Conservation (phyloP, 805 yeast genomes). For the Blastobotrys chiropterorum region DNA sequence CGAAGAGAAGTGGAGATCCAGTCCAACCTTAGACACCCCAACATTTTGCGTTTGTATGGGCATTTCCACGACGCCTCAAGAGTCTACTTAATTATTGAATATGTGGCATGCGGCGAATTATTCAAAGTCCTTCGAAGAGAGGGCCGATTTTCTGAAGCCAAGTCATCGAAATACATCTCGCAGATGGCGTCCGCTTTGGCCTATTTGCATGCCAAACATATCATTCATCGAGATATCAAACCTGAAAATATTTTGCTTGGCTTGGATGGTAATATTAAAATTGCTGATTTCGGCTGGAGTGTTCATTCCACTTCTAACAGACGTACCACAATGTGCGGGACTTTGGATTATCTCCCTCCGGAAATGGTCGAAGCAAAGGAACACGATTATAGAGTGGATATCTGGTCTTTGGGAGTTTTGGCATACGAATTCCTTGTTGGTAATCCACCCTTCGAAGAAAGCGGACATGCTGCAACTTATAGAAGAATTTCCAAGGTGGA, state of each 20-base stretch:
- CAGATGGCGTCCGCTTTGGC: slow-evolving; percentile 78
- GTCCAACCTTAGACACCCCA: slow-evolving; percentile 63
- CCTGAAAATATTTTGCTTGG: slow-evolving; percentile 88
- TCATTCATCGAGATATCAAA: slow-evolving; percentile 88
- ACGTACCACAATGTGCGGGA: slow-evolving; percentile 87
- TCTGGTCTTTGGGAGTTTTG: slow-evolving; percentile 89
- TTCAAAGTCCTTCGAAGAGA: slow-evolving; percentile 63
- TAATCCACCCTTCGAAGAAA: slow-evolving; percentile 87
- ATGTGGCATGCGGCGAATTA: slow-evolving; percentile 79
- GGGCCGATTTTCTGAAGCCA: slow-evolving; percentile 62
- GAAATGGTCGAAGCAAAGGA: slow-evolving; percentile 84
- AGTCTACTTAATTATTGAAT: slow-evolving; percentile 81
- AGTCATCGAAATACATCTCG: slow-evolving; percentile 62
- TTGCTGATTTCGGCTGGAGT: slow-evolving; percentile 97
- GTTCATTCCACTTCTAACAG: slow-evolving; percentile 57
- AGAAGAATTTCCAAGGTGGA: slow-evolving; percentile 75
- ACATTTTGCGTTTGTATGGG: slow-evolving; percentile 74
- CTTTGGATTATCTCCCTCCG: slow-evolving; percentile 90
- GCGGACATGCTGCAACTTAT: slow-evolving; percentile 65
- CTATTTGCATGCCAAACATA: slow-evolving; percentile 70
- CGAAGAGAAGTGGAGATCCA: slow-evolving; percentile 91
- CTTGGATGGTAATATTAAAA: slow-evolving; percentile 66
- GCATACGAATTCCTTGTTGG: slow-evolving; percentile 85
- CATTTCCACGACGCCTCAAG: slow-evolving; percentile 76
- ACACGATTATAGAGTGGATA: slow-evolving; percentile 74